Conservation (phyloP, 179 eudicot species). For the Silene noctiflora region DNA sequence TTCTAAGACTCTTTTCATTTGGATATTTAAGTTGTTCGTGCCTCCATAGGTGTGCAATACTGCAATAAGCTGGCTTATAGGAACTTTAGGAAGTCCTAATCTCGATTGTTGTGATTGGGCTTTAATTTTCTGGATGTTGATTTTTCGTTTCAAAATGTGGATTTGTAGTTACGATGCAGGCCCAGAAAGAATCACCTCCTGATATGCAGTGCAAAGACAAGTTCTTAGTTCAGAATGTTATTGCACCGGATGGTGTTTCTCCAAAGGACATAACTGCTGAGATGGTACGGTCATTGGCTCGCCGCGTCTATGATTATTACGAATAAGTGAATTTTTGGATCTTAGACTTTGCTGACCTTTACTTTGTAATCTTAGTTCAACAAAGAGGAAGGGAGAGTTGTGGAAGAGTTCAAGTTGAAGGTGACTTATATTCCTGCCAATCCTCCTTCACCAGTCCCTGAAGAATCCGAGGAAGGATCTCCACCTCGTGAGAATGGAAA, state of each 20-base stretch:
- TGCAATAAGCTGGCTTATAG: neutral
- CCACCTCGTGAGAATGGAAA: conserved; percentile 64
- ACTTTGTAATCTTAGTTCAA: conserved; percentile 48
- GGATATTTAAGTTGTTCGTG: neutral
- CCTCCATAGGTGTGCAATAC: neutral
- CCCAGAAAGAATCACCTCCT: conserved; percentile 71
- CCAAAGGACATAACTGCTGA: conserved; percentile 62
- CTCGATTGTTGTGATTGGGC: neutral
- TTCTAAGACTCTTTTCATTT: neutral
- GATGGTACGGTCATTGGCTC: conserved; percentile 42
- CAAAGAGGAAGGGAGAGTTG: conserved; percentile 57
- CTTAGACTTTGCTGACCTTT: conserved; percentile 12
- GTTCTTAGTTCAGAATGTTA: conserved; percentile 75
- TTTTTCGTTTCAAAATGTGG: conserved; percentile 19
- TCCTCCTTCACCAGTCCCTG: conserved; percentile 95
- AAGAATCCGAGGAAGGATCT: conserved; percentile 81
- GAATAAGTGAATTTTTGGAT: neutral
- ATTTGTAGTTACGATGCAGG: conserved; percentile 85
- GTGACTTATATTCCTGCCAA: conserved; percentile 73
- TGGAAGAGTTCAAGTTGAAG: conserved; percentile 71
- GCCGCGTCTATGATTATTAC: conserved; percentile 12
- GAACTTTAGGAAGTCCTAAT: neutral
- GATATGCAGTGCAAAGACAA: conserved; percentile 95
- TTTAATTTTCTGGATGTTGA: conserved; percentile 3
- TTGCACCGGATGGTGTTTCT: conserved; percentile 51